Percentiles rank a stretch among this genome's conserved stretches.
Conservation (phyloP, 768 basidiomycete species). For the Suillus plorans region DNA sequence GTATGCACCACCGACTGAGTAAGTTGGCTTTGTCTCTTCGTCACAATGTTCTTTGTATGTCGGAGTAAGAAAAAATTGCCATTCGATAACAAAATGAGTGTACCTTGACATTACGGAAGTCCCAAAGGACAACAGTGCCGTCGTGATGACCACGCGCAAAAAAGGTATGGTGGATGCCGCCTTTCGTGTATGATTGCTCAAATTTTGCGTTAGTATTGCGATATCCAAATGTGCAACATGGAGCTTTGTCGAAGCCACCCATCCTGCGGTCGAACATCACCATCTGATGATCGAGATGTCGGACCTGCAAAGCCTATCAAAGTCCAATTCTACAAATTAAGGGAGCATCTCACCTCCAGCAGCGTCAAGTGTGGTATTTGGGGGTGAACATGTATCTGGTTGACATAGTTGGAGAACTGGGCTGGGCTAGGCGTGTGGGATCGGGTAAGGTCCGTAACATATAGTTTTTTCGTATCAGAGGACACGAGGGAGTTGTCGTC, state of each 20-base stretch:
- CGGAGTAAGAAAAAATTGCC: slow-evolving; percentile 20
- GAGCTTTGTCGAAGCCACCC: slow-evolving; percentile 36
- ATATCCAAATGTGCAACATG: slow-evolving; percentile 47
- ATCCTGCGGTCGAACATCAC: slow-evolving; percentile 47
- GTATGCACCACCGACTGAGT: slow-evolving; percentile 40
- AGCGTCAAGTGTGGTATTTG: slow-evolving; percentile 42
- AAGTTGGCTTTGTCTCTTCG: slow-evolving; percentile 31
- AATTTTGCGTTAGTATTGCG: slow-evolving; percentile 27
- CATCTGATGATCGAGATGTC: slow-evolving; percentile 49
- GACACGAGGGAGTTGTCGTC: slow-evolving; percentile 35
- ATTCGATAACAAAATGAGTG: slow-evolving; percentile 11
- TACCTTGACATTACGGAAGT: slow-evolving; percentile 49
- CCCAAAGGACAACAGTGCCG: slow-evolving; percentile 46
- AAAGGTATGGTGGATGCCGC: slow-evolving; percentile 39
- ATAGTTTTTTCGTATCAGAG: slow-evolving; percentile 34
- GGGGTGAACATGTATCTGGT: slow-evolving; percentile 48
- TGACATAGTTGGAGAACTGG: slow-evolving; percentile 37
- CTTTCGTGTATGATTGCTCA: slow-evolving; percentile 33
- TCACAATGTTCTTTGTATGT: slow-evolving; percentile 34
- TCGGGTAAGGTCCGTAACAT: slow-evolving; percentile 39
- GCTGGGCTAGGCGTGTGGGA: slow-evolving; percentile 27
- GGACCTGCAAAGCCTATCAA: slow-evolving; percentile 36
- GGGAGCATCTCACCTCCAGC: slow-evolving; percentile 43
- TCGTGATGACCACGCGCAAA: slow-evolving; percentile 49
- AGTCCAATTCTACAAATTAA: slow-evolving; percentile 10